These are phyloP conservation scores for Neotropicomus parvogracilis DNA, from an alignment of 1,284 basidiomycete species.

Conservation along the genomic window DNA sequence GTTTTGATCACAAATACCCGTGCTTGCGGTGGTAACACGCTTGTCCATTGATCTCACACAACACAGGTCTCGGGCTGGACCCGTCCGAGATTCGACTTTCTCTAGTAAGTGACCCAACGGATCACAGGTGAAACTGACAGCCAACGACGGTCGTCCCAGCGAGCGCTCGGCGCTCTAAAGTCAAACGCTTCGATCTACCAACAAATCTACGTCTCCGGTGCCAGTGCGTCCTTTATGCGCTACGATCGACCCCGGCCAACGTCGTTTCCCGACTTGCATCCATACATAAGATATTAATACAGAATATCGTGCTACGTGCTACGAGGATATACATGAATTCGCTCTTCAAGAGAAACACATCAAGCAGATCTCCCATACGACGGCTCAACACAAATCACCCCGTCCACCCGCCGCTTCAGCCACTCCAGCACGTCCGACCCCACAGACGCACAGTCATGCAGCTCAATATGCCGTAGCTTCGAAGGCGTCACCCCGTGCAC, in stretches of 20 bases:
- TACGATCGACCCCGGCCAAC: not conserved
- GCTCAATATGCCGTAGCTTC: conserved; percentile 52
- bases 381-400: conserved; percentile 58
- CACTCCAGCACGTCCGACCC: conserved; percentile 64
- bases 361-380: conserved; percentile 29
- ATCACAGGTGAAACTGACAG: no score
- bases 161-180: conserved; percentile 4
- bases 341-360: not conserved
- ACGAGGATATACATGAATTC: conserved; percentile 7
- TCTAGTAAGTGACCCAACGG: no score
- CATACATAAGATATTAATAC: conserved; percentile 26
- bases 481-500: conserved; percentile 41
- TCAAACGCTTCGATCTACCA: conserved; percentile 10
- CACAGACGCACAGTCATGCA: conserved; percentile 59
- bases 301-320: conserved; percentile 5
- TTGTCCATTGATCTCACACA: not conserved
- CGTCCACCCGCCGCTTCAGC: conserved; percentile 55
- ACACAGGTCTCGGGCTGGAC: no score
- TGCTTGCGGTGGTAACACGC: not conserved
- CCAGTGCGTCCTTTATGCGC: conserved; percentile 12
- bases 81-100: no score
- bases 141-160: not conserved
- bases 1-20: not conserved
- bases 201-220: conserved; percentile 12
- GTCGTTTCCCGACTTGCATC: not conserved